Percentiles rank a stretch among this genome's conserved stretches.
Evolutionary conservation across 2,329 filamentous ascomycete species (phyloP).

Genomic region (Zymoseptoria pseudotritici): DNA sequence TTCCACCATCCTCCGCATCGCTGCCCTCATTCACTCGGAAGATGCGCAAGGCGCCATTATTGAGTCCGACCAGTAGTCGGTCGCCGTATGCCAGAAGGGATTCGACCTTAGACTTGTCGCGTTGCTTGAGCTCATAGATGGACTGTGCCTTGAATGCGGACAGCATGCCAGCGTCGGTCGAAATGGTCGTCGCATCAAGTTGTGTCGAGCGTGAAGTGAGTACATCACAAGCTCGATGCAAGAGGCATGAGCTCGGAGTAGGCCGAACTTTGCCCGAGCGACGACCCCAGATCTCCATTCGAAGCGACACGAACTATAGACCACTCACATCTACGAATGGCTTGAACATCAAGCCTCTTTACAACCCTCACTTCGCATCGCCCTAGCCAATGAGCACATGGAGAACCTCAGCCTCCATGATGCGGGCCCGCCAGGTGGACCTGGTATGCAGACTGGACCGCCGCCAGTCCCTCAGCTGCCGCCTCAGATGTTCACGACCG

Average conservation of each 20-base stretch:
- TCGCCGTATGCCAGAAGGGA: constrained; percentile 91
- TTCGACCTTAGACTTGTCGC: constrained; percentile 96
- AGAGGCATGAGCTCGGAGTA: background rate
- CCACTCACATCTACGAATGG: constrained; percentile 1
- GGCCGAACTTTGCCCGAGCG: background rate
- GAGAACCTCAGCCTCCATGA: constrained; percentile 30
- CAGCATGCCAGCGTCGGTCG: constrained; percentile 46
- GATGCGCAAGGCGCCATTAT: constrained; percentile 78
- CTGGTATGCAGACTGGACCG: constrained; percentile 17
- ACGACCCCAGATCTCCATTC: background rate
- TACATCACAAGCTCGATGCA: background rate
- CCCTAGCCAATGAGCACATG: constrained; percentile 21
- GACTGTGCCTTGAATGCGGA: constrained; percentile 94
- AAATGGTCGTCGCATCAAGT: constrained; percentile 3
- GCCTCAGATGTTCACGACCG: constrained; percentile 94
- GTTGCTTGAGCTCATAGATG: constrained; percentile 91
- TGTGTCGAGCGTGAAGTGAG: background rate
- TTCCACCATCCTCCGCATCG: constrained; percentile 25
- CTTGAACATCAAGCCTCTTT: constrained; percentile 5
- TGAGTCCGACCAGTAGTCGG: constrained; percentile 83
- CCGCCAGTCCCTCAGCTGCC: constrained; percentile 58
- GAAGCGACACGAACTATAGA: no score
- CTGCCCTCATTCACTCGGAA: constrained; percentile 66
- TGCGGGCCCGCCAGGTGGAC: constrained; percentile 19
- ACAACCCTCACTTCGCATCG: background rate